Base-by-base conservation (phyloP, 441 rosid genomes). In the Pelargonium myrrhifolium region DNA sequence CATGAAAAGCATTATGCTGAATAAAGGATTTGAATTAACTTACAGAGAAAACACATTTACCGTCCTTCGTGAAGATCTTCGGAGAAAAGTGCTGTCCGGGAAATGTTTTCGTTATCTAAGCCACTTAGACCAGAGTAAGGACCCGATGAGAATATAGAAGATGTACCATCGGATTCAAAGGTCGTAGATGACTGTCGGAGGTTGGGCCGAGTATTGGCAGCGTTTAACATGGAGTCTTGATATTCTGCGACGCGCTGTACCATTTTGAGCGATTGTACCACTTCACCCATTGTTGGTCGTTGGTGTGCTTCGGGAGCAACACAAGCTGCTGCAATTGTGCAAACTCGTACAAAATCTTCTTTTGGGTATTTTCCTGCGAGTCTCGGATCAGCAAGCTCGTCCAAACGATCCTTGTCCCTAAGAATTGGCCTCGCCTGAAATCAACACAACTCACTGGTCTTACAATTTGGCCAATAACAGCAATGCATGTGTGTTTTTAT, bases 291-390 rank as follows among this genome's bases (percentile, higher is more conserved):
- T 20, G 97, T 87, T 12, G 97, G 98, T 75, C 98, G 80, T 68
- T 90, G 97, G 82, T 73, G 90, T 2, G 95, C 89, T 76, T 93
- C 97, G 2, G 96, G 92, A 51, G 97, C 90, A 53, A 93, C 98
- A 72, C 97, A 93, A 65, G 98, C 98, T n/a, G 98, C 97, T 12
- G 96, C 97, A 37, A 93, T 89, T 39, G 96, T 93, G 87, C 98
- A 90, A 37, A 93, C 98, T 65, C 96, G 82, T n/a, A 88, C 51
- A 69, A 88, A 93, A 78, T 93, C 99, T 79, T 90, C 99, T 80
- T 88, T 90, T 0, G 95, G 95, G 79, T 89, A 90, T 72, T 84
- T 90, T 9, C 87, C 93, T 67, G 80, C 88, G 0, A 93, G 89
- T 73, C 81, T 88, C 45, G 89, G 78, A 78, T 90, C 98, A 8